Base-by-base conservation (phyloP, 495 filamentous ascomycete species). In the Penicillium alfredii region DNA sequence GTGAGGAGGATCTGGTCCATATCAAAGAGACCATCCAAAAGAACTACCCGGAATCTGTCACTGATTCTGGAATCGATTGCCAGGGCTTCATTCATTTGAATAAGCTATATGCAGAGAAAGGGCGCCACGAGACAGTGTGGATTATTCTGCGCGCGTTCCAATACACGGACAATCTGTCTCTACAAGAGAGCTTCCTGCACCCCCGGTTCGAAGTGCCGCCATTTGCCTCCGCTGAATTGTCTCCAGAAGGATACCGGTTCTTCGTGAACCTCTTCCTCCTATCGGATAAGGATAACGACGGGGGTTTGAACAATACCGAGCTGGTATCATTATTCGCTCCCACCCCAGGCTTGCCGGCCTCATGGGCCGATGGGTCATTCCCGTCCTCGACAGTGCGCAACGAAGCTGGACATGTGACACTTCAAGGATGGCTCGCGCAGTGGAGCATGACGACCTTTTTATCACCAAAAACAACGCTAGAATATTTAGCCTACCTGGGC, bases 381-480 rank as follows among this genome's bases (percentile, higher is more conserved):
- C 93, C 92, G 5, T 90, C 86, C 3, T 93, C 85, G 3, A 94
- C 93, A 8, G 88, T 97, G 10, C 81, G 87, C 22, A 96, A 94
- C 56, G 92, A 98, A 62, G 86, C 88, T 7, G 89, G 90, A 1
- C 76, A 96, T 60, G 88, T 98, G 44, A 98, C 92, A 3, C 73
- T 97, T 2, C 92, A 98, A 60, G 92, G 92, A 4, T 98, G 92
- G 92, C 74, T 98, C 11, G 93, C 92, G 4, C 92, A 98, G 46
- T 98, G 92, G 92, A 94, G 88, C 60, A 98, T 98, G 92, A 98
- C 93, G 0, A 98, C 92, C 2, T 98, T 97, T 50, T 76, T 88
- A 32, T 88, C 92, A 19, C 90, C 93, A 10, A 90, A 88, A 55
- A 97, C 88, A 0, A 97, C 92, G 0, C 66, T 98, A 2, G 86